Evolutionary conservation across 2,329 filamentous ascomycete genomes (phyloP), one percentile per base, ranked within the genome.

Genomic region (Biscogniauxia sp.): DNA sequence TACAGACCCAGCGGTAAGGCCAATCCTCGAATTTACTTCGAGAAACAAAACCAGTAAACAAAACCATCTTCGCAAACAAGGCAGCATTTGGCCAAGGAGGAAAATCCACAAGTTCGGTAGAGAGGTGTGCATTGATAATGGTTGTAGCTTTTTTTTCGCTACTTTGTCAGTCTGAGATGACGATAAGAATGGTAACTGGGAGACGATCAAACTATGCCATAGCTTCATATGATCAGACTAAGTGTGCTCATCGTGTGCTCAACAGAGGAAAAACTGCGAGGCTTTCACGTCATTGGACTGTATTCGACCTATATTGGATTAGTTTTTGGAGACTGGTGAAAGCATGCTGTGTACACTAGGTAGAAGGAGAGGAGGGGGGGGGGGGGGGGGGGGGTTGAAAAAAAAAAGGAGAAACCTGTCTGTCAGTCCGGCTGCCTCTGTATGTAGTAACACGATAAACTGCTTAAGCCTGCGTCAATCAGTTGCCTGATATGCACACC

Each of bases 121-220:
- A 45, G 11, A 45, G 37, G 15, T 45, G 15, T 45, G 37, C 37
- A 45, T 45, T 45, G 45, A 51, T 49, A 32, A 45, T n/a, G n/a
- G 15, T 17, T 6, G 37, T 45, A 45, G 15, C 37, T 13, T 23
- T 28, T 23, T 28, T 20, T 37, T n/a, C 11, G 49, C 20, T 51
- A n/a, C 37, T 51, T 41, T 25, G 5, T 28, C 23, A 45, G 52
- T 54, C 52, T 54, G 23, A 54, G 23, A 56, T 53, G 55, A 41
- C 41, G 54, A 53, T 51, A 37, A 45, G 25, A 51, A 64, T 53
- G 26, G 50, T 52, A 54, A 41, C 25, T 53, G 32, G 55, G 54
- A 60, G 66, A 61, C 62, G 64, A 68, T 68, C 62, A 68, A 66
- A 68, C 66, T 58, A 55, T 49, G 62, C 51, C 58, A 51, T 58